A percentile compares a stretch with the other conserved stretches of the same genome.
Evolutionary conservation across 305 asterid species (phyloP).

Genomic region (Fraxinus angustifolia): DNA sequence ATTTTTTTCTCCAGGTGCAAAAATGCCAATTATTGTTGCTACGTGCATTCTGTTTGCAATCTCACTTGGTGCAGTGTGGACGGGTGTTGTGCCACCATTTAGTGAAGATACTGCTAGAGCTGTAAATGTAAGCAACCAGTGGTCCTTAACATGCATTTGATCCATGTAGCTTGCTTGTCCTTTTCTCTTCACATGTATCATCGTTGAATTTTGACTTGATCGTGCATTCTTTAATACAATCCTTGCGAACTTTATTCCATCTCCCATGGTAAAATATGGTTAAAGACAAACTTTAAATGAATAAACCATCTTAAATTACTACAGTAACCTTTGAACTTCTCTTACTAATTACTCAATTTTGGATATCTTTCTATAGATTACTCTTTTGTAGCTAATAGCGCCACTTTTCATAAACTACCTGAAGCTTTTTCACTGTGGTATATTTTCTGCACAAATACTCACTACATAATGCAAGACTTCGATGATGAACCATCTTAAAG

Average conservation of each 20-base stretch:
- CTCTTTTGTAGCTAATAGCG: not conserved
- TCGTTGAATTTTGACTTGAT: not conserved
- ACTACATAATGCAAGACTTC: not conserved
- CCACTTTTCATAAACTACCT: not conserved
- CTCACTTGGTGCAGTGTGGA: conserved; percentile 49
- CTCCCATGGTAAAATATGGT: not conserved
- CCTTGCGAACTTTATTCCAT: not conserved
- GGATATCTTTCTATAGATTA: not conserved
- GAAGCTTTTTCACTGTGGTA: not conserved
- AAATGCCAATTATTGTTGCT: conserved; percentile 46
- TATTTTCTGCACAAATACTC: not conserved
- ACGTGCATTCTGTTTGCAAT: conserved; percentile 42
- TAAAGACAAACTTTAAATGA: not conserved
- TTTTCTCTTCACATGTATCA: not conserved
- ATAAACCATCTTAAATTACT: not conserved
- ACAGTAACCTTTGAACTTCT: not conserved
- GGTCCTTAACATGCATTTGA: not conserved
- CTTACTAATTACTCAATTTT: not conserved
- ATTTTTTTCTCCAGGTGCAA: conserved; percentile 48
- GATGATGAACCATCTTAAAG: not conserved
- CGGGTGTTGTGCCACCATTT: conserved; percentile 65
- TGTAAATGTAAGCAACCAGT: conserved; percentile 58
- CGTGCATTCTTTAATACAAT: not conserved
- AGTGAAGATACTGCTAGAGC: conserved; percentile 76
- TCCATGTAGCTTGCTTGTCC: not conserved